Evolutionary conservation across 2,329 filamentous ascomycete genomes (phyloP).

Genomic region (Lachnellula hyalina): DNA sequence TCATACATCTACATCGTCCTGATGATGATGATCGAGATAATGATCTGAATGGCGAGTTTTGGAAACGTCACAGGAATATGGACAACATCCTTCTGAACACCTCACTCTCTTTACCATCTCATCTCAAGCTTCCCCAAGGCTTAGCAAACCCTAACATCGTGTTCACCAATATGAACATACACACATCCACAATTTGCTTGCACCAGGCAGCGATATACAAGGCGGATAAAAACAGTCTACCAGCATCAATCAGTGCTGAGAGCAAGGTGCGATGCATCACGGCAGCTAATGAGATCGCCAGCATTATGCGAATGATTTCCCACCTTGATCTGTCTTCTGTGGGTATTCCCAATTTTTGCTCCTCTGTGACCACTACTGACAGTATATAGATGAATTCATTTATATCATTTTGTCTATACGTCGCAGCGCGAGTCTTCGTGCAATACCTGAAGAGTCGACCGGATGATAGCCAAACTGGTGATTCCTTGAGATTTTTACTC

Average conservation of each 20-base stretch:
- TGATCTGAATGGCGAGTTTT: conserved; percentile 89
- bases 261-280: conserved; percentile 92
- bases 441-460: conserved; percentile 95
- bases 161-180: conserved; percentile 94
- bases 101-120: conserved; percentile 72
- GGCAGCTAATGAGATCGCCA: conserved; percentile 87
- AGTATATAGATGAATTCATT: conserved; percentile 82
- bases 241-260: conserved; percentile 72
- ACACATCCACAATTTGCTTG: conserved; percentile 94
- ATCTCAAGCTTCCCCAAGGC: conserved; percentile 73
- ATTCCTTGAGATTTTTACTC: conserved; percentile 85
- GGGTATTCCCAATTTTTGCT: conserved; percentile 34
- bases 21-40: conserved; percentile 74
- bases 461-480: conserved; percentile 70
- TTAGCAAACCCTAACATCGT: conserved; percentile 77
- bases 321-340: conserved; percentile 81
- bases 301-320: conserved; percentile 91
- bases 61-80: conserved; percentile 85
- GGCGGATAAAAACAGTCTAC: conserved; percentile 80
- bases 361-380: conserved; percentile 13
- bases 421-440: conserved; percentile 91
- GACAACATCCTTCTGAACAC: conserved; percentile 89
- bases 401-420: conserved; percentile 90
- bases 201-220: conserved; percentile 98
- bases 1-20: conserved; percentile 85